Evolutionary conservation across 257 asterid species (phyloP).

Genomic region (Ajuga chamaepitys): DNA sequence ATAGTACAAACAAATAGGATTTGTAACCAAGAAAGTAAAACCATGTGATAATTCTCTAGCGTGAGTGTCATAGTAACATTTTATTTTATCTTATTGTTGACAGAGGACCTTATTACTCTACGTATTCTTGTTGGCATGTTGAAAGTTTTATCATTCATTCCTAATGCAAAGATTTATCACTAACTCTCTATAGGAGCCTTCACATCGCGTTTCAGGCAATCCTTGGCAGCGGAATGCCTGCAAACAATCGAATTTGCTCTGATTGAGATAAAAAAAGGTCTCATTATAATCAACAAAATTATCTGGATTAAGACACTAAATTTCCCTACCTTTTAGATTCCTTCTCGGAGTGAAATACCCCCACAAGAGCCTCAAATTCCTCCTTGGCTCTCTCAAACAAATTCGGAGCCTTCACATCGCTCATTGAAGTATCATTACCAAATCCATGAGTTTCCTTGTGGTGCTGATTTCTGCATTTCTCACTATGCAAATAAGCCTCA

Average conservation of each 20-base stretch:
- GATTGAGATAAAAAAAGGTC: not conserved
- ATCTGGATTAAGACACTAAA: not conserved
- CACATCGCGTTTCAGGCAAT: constrained; percentile 22
- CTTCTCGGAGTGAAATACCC: constrained; percentile 52
- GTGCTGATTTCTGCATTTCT: constrained; percentile 23
- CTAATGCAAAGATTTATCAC: not conserved
- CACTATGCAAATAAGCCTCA: constrained; percentile 32
- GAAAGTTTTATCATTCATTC: not conserved
- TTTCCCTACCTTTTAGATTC: constrained; percentile 33
- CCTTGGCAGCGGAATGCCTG: constrained; percentile 36
- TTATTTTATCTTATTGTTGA: no score
- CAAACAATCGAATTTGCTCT: not conserved
- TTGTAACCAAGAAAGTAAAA: not conserved
- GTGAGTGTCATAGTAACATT: no score
- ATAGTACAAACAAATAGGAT: not conserved
- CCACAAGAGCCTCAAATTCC: constrained; percentile 71
- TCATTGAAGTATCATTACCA: constrained; percentile 43
- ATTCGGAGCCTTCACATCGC: constrained; percentile 68
- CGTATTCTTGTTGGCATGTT: not conserved
- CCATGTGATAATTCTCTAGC: no score
- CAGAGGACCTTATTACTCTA: not conserved
- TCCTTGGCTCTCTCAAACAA: constrained; percentile 75
- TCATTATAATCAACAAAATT: not conserved
- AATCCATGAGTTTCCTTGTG: constrained; percentile 67
- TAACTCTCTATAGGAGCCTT: not conserved